phyloP scores from a whole-genome alignment of 139 green algal species.

The Micractinium sp. region DNA sequence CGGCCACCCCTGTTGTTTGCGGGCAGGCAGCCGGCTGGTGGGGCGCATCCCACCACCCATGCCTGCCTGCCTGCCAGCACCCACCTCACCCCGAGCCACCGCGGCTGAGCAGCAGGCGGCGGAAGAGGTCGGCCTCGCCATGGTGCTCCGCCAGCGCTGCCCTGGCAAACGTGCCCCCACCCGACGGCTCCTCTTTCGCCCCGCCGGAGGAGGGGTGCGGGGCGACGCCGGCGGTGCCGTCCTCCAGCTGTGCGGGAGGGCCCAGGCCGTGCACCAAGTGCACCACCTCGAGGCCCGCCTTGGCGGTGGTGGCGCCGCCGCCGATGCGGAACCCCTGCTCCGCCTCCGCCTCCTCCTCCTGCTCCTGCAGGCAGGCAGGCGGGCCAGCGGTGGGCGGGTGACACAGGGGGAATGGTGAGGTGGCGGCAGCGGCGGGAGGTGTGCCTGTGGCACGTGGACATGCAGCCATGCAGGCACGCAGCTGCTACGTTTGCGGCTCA shows the following conservation, averaged over 20 bases:
- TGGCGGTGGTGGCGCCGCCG: background rate
- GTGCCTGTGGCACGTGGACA: background rate
- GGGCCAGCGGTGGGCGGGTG: background rate
- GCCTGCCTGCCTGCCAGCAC: background rate
- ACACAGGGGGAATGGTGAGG: background rate
- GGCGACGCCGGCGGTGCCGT: slow-evolving; percentile 10
- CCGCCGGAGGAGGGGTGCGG: background rate
- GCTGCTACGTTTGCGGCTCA: background rate
- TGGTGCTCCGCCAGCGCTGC: slow-evolving; percentile 20
- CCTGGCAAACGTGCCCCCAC: background rate
- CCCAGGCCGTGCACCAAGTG: slow-evolving; percentile 34
- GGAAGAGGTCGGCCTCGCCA: slow-evolving; percentile 19
- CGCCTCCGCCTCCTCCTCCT: background rate
- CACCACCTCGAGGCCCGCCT: slow-evolving; percentile 23
- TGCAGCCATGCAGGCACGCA: background rate
- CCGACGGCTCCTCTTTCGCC: background rate
- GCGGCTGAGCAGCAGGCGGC: slow-evolving; percentile 28
- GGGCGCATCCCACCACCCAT: too few species aligned
- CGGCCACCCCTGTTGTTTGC: too few species aligned
- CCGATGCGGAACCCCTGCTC: slow-evolving; percentile 22
- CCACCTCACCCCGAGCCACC: background rate
- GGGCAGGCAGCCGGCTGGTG: too few species aligned
- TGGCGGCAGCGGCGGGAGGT: background rate
- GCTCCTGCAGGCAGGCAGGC: background rate
- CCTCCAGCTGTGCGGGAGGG: background rate